A percentile compares a stretch with the other conserved stretches of the same genome.
phyloP scores from a whole-genome alignment of 805 yeast species.

The Suhomyces faveliae region DNA sequence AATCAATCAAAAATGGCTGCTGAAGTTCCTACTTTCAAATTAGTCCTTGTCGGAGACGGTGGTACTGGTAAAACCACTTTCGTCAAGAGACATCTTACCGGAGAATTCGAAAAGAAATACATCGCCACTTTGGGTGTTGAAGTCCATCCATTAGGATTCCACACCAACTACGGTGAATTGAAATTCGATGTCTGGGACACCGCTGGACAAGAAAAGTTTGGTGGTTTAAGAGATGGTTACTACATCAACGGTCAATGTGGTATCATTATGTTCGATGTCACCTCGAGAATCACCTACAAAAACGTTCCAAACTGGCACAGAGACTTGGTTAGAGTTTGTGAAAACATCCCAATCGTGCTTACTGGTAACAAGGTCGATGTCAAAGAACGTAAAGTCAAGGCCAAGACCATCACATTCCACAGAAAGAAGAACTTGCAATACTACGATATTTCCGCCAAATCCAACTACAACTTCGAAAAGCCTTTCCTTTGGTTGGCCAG shows the following conservation, averaged over 20 bases:
- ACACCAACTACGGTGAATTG: slow-evolving; percentile 98
- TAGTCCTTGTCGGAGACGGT: slow-evolving; percentile 99
- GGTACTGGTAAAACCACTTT: slow-evolving; percentile 99
- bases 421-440: slow-evolving; percentile 99
- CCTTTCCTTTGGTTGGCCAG: slow-evolving; percentile 99
- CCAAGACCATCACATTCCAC: slow-evolving; percentile 99
- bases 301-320: slow-evolving; percentile 99
- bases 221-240: slow-evolving; percentile 99
- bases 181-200: slow-evolving; percentile 99
- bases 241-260: slow-evolving; percentile 99
- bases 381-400: slow-evolving; percentile 99
- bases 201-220: slow-evolving; percentile 99
- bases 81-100: slow-evolving; percentile 98
- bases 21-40: slow-evolving; percentile 94
- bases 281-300: slow-evolving; percentile 98
- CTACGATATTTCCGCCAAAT: slow-evolving; percentile 99
- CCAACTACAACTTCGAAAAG: slow-evolving; percentile 99
- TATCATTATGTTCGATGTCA: slow-evolving; percentile 99
- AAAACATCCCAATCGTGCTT: slow-evolving; percentile 97
- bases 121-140: slow-evolving; percentile 99
- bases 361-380: slow-evolving; percentile 99
- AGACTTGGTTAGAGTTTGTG: slow-evolving; percentile 99
- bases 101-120: slow-evolving; percentile 98
- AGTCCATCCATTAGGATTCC: slow-evolving; percentile 97
- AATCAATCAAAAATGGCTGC: slow-evolving; percentile 47